Evolutionary conservation across 768 basidiomycete species (phyloP).

Genomic region (Kwoniella sp.): DNA sequence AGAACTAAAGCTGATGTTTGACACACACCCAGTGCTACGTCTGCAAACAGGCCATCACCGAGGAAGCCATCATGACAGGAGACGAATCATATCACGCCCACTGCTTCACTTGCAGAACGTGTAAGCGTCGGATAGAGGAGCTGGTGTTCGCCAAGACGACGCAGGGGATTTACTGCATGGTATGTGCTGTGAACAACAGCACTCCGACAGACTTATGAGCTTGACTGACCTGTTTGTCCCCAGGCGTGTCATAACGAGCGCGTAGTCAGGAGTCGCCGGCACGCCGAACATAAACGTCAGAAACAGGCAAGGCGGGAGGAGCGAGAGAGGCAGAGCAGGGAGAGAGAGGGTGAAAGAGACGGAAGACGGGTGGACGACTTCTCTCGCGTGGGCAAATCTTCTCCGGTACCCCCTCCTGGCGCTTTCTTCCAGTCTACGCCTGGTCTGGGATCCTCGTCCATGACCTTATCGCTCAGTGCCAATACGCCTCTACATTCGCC

Average conservation of each 20-base stretch:
- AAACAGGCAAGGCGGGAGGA: constrained; percentile 53
- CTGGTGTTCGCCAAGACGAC: constrained; percentile 97
- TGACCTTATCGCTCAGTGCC: constrained; percentile 8
- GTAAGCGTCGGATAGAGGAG: constrained; percentile 91
- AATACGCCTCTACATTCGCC: constrained; percentile 30
- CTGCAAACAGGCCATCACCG: constrained; percentile 87
- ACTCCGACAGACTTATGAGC: no score
- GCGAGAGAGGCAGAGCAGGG: constrained; percentile 34
- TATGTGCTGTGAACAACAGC: constrained; percentile 23
- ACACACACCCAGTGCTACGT: constrained; percentile 73
- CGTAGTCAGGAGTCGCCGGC: constrained; percentile 83
- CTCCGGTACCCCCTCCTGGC: constrained; percentile 9
- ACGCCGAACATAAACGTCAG: constrained; percentile 76
- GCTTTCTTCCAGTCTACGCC: constrained; percentile 15
- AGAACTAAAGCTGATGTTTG: background rate
- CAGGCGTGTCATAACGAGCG: constrained; percentile 96
- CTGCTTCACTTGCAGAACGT: constrained; percentile 97
- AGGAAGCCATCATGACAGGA: constrained; percentile 98
- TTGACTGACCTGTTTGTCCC: background rate
- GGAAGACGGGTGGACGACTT: constrained; percentile 7
- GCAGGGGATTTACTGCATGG: constrained; percentile 88
- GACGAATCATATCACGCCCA: constrained; percentile 98
- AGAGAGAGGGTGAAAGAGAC: constrained; percentile 24
- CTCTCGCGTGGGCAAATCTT: constrained; percentile 1
- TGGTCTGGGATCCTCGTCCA: constrained; percentile 17